These are phyloP conservation scores for Vitis riparia DNA, from an alignment of 164 flowering plant species.

Conservation along the genomic window DNA sequence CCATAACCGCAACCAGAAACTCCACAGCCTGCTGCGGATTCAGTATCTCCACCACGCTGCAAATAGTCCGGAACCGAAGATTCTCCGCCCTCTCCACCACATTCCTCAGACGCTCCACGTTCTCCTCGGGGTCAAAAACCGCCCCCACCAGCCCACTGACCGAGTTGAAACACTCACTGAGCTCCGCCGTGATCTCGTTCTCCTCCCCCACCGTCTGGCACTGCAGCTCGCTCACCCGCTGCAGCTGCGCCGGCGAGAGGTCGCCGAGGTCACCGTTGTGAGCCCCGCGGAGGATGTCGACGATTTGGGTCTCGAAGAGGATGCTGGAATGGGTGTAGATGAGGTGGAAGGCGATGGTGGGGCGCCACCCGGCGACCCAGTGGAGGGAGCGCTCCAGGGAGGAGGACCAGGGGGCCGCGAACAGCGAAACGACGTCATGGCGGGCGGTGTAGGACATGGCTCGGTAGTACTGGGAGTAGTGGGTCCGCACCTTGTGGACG, in stretches of 20 bases:
- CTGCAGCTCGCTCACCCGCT: slow-evolving; percentile 60
- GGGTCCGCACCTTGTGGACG: slow-evolving; percentile 43
- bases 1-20: slow-evolving; percentile 63
- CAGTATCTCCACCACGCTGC: slow-evolving; percentile 53
- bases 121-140: slow-evolving; percentile 14
- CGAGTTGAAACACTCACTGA: slow-evolving; percentile 62
- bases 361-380: slow-evolving; percentile 81
- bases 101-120: slow-evolving; percentile 32
- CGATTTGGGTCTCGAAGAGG: slow-evolving; percentile 52
- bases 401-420: slow-evolving; percentile 60
- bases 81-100: slow-evolving; percentile 58
- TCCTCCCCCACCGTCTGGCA: slow-evolving; percentile 69
- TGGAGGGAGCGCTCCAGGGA: slow-evolving; percentile 65
- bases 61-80: slow-evolving; percentile 54
- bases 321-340: slow-evolving; percentile 68
- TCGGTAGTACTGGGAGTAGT: slow-evolving; percentile 55
- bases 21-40: slow-evolving; percentile 67
- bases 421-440: slow-evolving; percentile 39
- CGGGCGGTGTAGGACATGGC: slow-evolving; percentile 40
- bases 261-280: slow-evolving; percentile 72
- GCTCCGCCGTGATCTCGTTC: slow-evolving; percentile 56
- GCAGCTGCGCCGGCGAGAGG: slow-evolving; percentile 57
- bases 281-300: slow-evolving; percentile 57
- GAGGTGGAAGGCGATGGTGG: slow-evolving; percentile 75
- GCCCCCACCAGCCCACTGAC: slow-evolving; percentile 30